Percentiles rank a stretch among this genome's conserved stretches.
Evolutionary conservation across 352 stramenopile genomes (phyloP).

Genomic region (Pythium myriotylum): DNA sequence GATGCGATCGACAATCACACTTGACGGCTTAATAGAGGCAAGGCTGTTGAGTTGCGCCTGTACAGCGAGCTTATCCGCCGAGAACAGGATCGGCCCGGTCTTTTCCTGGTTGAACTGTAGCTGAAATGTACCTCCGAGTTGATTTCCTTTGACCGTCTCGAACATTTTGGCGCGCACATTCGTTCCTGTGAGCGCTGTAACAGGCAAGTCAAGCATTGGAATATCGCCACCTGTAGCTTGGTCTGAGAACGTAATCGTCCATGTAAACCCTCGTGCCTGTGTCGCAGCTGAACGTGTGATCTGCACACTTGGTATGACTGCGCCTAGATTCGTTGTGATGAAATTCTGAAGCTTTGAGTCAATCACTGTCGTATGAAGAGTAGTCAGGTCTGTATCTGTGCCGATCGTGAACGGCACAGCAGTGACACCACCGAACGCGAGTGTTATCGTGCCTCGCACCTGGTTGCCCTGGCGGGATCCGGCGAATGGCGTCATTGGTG

Average conservation of each 20-base stretch:
- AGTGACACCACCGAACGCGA: slow-evolving; percentile 51
- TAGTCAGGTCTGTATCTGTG: slow-evolving; percentile 37
- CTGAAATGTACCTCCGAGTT: slow-evolving; percentile 92
- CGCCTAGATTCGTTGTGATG: slow-evolving; percentile 39
- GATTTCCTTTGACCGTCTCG: slow-evolving; percentile 84
- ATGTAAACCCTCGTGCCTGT: slow-evolving; percentile 75
- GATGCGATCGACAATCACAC: slow-evolving; percentile 81
- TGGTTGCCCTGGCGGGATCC: slow-evolving; percentile 91
- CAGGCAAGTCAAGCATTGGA: slow-evolving; percentile 40
- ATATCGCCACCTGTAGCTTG: slow-evolving; percentile 84
- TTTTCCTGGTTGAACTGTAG: slow-evolving; percentile 94
- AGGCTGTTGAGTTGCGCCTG: slow-evolving; percentile 92
- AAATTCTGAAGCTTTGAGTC: slow-evolving; percentile 52
- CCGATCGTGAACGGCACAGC: slow-evolving; percentile 44
- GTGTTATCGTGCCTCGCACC: slow-evolving; percentile 81
- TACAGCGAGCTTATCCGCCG: slow-evolving; percentile 80
- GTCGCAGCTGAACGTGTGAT: slow-evolving; percentile 68
- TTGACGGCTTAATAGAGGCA: slow-evolving; percentile 90
- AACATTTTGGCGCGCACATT: slow-evolving; percentile 51
- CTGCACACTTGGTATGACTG: slow-evolving; percentile 41
- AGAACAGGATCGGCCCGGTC: slow-evolving; percentile 89
- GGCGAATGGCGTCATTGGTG: slow-evolving; percentile 50
- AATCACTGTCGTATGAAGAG: slow-evolving; percentile 26
- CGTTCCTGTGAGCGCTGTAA: slow-evolving; percentile 38
- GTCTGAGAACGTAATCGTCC: slow-evolving; percentile 76